Base-by-base conservation (phyloP, 202 grass and related monocot genomes). In the Saccharum hybrid region DNA sequence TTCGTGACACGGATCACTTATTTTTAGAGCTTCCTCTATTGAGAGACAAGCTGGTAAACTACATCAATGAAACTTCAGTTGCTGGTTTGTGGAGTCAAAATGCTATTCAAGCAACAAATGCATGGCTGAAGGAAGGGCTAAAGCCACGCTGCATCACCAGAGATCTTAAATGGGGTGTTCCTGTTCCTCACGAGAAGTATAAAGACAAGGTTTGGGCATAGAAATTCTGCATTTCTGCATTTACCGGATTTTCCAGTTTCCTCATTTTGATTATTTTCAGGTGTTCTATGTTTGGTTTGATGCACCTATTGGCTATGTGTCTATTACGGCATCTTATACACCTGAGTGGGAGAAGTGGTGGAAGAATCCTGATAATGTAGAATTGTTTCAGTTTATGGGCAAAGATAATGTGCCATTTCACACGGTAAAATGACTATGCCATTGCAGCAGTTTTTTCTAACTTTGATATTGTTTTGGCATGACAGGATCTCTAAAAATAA, bases 361-460 rank as follows among this genome's bases (percentile, higher is more conserved):
- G 96, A 96, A 96, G 63, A 74, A 92, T 80, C 96, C 96, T 87
- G 91, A 96, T 78, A 86, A 90, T 72, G 96, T 98, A 54, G 93
- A 98, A 84, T 68, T 98, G 71, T 98, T 92, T 88, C 96, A 98
- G 78, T 98, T 98, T 76, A 98, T 98, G 96, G 96, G 96, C 76
- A 98, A 98, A 90, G 96, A 98, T 92, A 98, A 98, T 84, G 96
- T 98, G 60, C 96, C 96, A 84, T 99, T 99, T 99, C 96, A 99
- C 86, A 99, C 91, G 56, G 93, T 99, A 96, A 82, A 83, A 70
- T 34, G 54, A 48, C 12, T 75, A 63, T 73, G 45, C 38, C 65
- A 51, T 66, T 68, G 42, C 60, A 87, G 42, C 80, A 76, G 23
- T 67, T 62, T 66, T 61, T 15, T 81, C 75, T 12, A 83, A 3